These are phyloP conservation scores for Paulownia fortunei DNA, from an alignment of 257 asterid genomes.

Conservation along the genomic window DNA sequence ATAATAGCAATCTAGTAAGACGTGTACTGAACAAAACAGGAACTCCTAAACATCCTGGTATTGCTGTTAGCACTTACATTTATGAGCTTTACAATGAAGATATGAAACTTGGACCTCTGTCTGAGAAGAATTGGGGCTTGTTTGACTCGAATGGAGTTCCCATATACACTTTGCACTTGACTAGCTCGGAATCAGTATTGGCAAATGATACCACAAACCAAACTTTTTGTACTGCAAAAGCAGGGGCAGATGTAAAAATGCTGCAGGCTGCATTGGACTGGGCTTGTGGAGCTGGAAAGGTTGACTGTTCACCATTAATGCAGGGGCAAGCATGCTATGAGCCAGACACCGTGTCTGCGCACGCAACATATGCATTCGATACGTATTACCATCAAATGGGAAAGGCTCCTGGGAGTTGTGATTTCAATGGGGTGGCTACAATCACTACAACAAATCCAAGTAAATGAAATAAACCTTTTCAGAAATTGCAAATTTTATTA, in stretches of 20 bases:
- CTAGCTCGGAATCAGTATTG: slow-evolving; percentile 65
- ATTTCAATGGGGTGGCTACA: slow-evolving; percentile 91
- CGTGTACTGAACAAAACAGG: slow-evolving; percentile 77
- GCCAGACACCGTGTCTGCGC: slow-evolving; percentile 77
- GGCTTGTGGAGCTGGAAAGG: slow-evolving; percentile 96
- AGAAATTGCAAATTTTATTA: neutral
- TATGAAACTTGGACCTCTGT: slow-evolving; percentile 57
- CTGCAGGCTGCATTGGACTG: slow-evolving; percentile 95
- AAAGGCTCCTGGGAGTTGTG: slow-evolving; percentile 65
- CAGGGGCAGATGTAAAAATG: slow-evolving; percentile 74
- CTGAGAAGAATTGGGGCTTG: slow-evolving; percentile 97
- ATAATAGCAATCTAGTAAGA: slow-evolving; percentile 78
- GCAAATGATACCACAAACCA: slow-evolving; percentile 82
- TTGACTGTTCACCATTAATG: slow-evolving; percentile 68
- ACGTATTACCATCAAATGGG: slow-evolving; percentile 74
- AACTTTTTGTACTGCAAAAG: slow-evolving; percentile 75
- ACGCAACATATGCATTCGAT: slow-evolving; percentile 84
- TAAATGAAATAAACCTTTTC: slow-evolving; percentile 19
- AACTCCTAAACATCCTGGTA: slow-evolving; percentile 84
- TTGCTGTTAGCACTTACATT: slow-evolving; percentile 70
- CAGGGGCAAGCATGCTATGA: slow-evolving; percentile 90
- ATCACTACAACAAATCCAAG: slow-evolving; percentile 89
- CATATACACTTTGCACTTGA: slow-evolving; percentile 62
- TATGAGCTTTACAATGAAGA: slow-evolving; percentile 95
- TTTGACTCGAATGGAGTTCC: slow-evolving; percentile 73